Evolutionary conservation across 2,329 filamentous ascomycete genomes (phyloP).

Genomic region (Triangularia setosa): DNA sequence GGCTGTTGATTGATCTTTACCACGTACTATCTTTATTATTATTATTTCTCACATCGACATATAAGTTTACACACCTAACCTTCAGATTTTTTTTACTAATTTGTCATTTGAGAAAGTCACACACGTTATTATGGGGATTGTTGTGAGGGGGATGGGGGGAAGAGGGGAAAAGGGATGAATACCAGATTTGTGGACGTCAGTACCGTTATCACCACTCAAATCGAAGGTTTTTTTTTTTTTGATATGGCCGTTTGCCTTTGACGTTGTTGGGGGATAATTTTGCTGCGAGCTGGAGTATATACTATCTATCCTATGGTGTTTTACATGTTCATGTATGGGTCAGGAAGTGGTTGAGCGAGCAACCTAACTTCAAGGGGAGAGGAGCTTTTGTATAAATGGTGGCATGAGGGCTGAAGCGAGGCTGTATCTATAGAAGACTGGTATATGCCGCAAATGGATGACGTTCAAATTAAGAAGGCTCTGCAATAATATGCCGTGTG

Average conservation of each 20-base stretch:
- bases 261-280: not conserved
- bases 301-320: not conserved
- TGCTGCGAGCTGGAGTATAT: not conserved
- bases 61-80: constrained; percentile 1
- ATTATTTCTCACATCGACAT: not conserved
- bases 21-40: not conserved
- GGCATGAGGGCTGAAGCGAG: not conserved
- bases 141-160: not conserved
- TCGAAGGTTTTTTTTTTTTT: not conserved
- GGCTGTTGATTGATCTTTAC: constrained; percentile 9
- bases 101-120: not conserved
- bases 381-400: not conserved
- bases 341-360: not conserved
- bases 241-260: not conserved
- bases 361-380: not conserved
- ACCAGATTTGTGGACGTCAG: not conserved
- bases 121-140: not conserved
- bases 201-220: not conserved
- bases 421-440: not conserved
- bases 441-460: not conserved
- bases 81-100: not conserved
- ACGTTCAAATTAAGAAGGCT: not conserved
- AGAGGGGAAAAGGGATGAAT: not conserved
- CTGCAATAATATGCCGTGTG: too few relatives aligned
- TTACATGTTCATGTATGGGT: not conserved